A percentile compares a stretch with the other conserved stretches of the same genome.
Conservation (phyloP, 495 filamentous ascomycete species). For the Evansstolkia leycettana region DNA sequence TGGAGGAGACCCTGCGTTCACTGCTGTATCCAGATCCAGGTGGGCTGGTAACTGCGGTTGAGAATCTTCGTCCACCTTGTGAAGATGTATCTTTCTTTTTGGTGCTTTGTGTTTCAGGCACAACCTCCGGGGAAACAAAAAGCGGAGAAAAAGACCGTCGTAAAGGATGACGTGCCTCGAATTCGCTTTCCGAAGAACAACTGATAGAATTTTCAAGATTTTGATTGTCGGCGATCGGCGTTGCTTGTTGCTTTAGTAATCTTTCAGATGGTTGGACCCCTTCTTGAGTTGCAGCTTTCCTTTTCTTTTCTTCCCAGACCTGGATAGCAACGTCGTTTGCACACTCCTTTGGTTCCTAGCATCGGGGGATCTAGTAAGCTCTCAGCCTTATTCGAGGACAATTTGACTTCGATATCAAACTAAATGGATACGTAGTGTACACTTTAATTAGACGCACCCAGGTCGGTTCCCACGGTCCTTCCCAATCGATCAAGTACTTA, state of each 20-base stretch:
- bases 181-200: not conserved
- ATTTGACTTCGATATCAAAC: no score
- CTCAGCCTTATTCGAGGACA: no score
- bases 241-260: no score
- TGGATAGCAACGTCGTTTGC: slow-evolving; percentile 20
- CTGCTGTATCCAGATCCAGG: not conserved
- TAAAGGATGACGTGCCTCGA: not conserved
- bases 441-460: slow-evolving; percentile 31
- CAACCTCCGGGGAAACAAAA: slow-evolving; percentile 8
- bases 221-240: no score
- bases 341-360: slow-evolving; percentile 30
- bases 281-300: not conserved
- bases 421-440: no score
- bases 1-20: not conserved
- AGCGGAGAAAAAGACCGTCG: slow-evolving; percentile 6
- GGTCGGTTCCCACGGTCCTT: slow-evolving; percentile 21
- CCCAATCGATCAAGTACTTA: slow-evolving; percentile 34
- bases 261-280: not conserved
- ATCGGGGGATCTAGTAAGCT: not conserved
- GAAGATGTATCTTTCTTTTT: not conserved
- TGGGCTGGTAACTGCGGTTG: not conserved
- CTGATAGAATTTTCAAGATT: no score
- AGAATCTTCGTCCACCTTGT: not conserved
- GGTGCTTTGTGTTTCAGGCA: slow-evolving; percentile 3
- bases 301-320: slow-evolving; percentile 20